Evolutionary conservation across 345 rosid species (phyloP), one percentile per base, ranked within the genome.

Genomic region (Mercurialis annua): DNA sequence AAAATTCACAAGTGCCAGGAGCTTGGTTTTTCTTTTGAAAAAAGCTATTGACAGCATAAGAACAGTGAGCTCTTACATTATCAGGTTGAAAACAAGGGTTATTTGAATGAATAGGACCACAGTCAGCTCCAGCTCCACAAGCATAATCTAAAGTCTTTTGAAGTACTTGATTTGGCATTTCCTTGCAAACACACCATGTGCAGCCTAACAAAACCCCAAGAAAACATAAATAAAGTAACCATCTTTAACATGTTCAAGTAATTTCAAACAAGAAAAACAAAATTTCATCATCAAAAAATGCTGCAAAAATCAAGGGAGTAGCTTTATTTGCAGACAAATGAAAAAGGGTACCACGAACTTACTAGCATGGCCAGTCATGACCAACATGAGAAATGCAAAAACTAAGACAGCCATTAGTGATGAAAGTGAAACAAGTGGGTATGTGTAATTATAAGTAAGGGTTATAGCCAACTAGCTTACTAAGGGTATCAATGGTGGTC

Each of bases 61-160:
- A 79, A 76, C 97, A 94, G 59, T 93, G 98, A 46, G 92, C 74
- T 71, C 73, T 84, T 42, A 91, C 90, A 27, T 76, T 83, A 85
- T 89, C 87, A 55, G 99, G 97, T 52, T 75, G 73, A 75, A 65
- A 94, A 66, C 99, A 94, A 52, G 81, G 64, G 9, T 85, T 90
- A 26, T 68, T 85, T 55, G 77, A 62, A 64, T 84, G 86, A 73
- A 72, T 62, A 27, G 95, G 96, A 65, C 36, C 64, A 73, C 99
- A 94, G 73, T 94, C 99, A 31, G 99, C 98, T 16, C 99, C 99
- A 64, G 89, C 86, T 26, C 99, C 95, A 76, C 99, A 94, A 0
- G 99, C 98, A 70, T 86, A 94, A 81, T 94, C 99, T 74, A 94
- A 48, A 8, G 96, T 76, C 66, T 77, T 80, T 73, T 94, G 99